A percentile compares a stretch with the other conserved stretches of the same genome.
phyloP scores from a whole-genome alignment of 805 yeast species.

The Metschnikowia noctiluminum region DNA sequence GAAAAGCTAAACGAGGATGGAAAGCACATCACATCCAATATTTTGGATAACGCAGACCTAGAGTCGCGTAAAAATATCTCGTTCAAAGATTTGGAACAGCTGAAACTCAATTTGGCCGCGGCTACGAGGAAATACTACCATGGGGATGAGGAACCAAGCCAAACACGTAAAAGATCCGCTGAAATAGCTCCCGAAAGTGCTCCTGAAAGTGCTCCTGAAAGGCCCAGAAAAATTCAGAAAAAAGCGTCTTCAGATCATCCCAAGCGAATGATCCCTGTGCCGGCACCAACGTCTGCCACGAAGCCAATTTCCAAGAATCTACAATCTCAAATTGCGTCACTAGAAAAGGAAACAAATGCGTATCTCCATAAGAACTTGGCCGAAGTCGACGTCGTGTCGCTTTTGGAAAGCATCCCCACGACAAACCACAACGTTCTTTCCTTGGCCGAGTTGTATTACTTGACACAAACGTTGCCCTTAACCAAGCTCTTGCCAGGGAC shows the following conservation, averaged over 20 bases:
- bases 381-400: constrained; percentile 35
- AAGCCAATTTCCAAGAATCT: constrained; percentile 9
- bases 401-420: constrained; percentile 43
- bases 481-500: constrained; percentile 78
- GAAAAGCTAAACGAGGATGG: background rate
- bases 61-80: background rate
- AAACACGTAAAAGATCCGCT: background rate
- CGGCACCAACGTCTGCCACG: background rate
- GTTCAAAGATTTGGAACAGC: background rate
- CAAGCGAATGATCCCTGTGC: constrained; percentile 9
- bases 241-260: constrained; percentile 6
- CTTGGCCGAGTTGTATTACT: constrained; percentile 79
- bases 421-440: constrained; percentile 47
- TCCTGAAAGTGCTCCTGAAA: background rate
- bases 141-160: background rate
- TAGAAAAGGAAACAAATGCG: constrained; percentile 21
- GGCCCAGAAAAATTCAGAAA: constrained; percentile 8
- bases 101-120: constrained; percentile 4
- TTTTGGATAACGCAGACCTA: background rate
- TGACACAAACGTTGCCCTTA: constrained; percentile 84
- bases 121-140: background rate
- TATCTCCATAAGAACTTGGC: constrained; percentile 25
- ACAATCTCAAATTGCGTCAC: constrained; percentile 20
- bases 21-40: background rate
- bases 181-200: background rate